These are phyloP conservation scores for Gossypium mustelinum DNA, from an alignment of 345 rosid species.

Conservation along the genomic window DNA sequence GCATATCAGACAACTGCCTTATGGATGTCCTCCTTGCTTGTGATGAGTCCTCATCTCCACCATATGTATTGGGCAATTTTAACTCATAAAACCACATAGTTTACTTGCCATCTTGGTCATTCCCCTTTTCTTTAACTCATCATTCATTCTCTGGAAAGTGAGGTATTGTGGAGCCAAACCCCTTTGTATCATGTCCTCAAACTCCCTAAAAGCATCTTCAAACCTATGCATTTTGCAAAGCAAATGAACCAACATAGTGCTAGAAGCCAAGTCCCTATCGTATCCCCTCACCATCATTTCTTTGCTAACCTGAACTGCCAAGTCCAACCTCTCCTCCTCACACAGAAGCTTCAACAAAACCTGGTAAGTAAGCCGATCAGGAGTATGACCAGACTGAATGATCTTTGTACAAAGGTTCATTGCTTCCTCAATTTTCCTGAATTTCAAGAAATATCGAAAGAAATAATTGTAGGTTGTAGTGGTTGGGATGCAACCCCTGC, in stretches of 20 bases:
- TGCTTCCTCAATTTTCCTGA: slow-evolving; percentile 58
- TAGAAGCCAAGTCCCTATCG: slow-evolving; percentile 60
- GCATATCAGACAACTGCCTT: slow-evolving; percentile 58
- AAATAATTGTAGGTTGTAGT: slow-evolving; percentile 71
- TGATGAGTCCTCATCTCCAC: slow-evolving; percentile 26
- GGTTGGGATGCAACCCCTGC: slow-evolving; percentile 60
- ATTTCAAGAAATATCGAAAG: slow-evolving; percentile 60
- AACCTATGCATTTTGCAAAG: slow-evolving; percentile 56
- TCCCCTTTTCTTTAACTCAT: slow-evolving; percentile 55
- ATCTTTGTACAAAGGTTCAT: slow-evolving; percentile 75
- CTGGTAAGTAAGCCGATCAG: slow-evolving; percentile 71
- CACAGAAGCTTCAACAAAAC: slow-evolving; percentile 77
- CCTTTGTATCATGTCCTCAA: slow-evolving; percentile 61
- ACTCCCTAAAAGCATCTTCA: slow-evolving; percentile 67
- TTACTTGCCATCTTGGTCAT: slow-evolving; percentile 55
- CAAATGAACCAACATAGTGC: slow-evolving; percentile 71
- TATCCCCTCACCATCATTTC: slow-evolving; percentile 72
- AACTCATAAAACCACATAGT: slow-evolving; percentile 53
- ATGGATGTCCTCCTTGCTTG: slow-evolving; percentile 48
- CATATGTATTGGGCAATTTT: slow-evolving; percentile 53
- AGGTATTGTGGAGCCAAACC: slow-evolving; percentile 74
- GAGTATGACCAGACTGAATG: slow-evolving; percentile 67
- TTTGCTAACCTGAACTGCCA: slow-evolving; percentile 66
- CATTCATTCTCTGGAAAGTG: slow-evolving; percentile 60
- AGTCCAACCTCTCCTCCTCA: slow-evolving; percentile 62